Evolutionary conservation across 345 rosid genomes (phyloP), one percentile per base, ranked within the genome.

Genomic region (Capsella bursapastoris): DNA sequence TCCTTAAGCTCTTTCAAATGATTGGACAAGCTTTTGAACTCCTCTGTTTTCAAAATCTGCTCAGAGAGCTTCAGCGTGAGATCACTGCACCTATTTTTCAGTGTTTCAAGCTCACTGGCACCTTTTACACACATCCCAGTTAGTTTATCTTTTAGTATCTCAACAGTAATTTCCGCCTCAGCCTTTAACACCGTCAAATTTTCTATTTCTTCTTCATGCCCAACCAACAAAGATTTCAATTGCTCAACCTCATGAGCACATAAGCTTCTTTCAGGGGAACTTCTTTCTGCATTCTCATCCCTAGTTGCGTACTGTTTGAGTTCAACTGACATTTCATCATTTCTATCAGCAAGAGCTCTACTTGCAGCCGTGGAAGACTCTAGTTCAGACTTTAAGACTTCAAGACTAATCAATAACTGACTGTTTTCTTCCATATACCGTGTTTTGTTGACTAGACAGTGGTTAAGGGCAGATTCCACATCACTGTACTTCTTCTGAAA

Each of bases 1-100:
- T 89, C 92, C 80, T 95, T 95, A 64, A 90, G 97, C 86, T 86
- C 97, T 85, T 84, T 89, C 82, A 92, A 79, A 84, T 86, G 97
- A 72, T 68, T 69, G 68, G 92, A 84, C 87, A 95, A 82, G 79
- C 82, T 90, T 80, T 82, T 90, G 77, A 87, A 87, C 81, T 95
- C 97, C 82, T 90, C 96, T 51, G 97, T 87, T 90, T 86, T 90
- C 83, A 85, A 69, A 82, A 74, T 78, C 86, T 94, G 97, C 73
- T 84, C 93, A 63, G 96, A 87, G 41, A 94, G 93, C 82, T 69
- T 91, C 75, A 71, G 86, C 8, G 82, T 70, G 75, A 94, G 92
- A 79, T 84, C 96, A 75, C 68, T 56, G 48, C 84, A 84, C 83
- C 82, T 83, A 58, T 79, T 78, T 78, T 74, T 85, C 82, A 87